Base-by-base conservation (phyloP, 2,329 filamentous ascomycete genomes). In the Albophoma yamanashiensis region DNA sequence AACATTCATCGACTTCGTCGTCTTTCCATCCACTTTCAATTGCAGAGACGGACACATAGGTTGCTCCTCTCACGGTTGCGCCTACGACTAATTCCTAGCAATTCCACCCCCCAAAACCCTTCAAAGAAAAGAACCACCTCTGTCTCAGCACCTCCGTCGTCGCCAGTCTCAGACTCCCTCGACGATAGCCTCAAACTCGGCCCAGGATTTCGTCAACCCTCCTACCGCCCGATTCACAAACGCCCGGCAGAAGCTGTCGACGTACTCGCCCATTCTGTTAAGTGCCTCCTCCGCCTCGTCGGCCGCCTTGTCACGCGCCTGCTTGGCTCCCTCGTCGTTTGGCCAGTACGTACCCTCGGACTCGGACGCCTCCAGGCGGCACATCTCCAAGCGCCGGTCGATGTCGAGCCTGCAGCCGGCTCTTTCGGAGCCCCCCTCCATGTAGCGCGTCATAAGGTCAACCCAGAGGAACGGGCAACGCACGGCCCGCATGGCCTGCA, bases 401-500 rank as follows among this genome's bases (percentile, higher is more conserved):
- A 67, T 58, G 4, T 15, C 59, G 38, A 66, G 42, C 5, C 61
- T 61, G 22, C 57, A 58, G 3, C 63, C 63, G 0, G 61, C 56
- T 17, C 15, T n/a, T 47, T 31, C 42, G 4, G 22, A 34, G 4
- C 39, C 25, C 20, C 27, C 62, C 1, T 17, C 43, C 56, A 58
- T 58, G 56, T 66, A 58, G 5, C 38, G 56, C 42, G 67, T 69
- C 50, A 67, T 64, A n/a, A 78, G 68, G 3, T 74, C 61, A 58
- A 80, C 61, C 9, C 63, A 63, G 20, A 80, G 62, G 59, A 67
- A 69, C 60, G 74, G 73, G 59, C 73, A 71, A 14, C 71, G 68
- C 7, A 79, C 62, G 0, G 61, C 55, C 22, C 64, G 62, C 31
- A 79, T 66, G 4, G 71, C 70, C 1, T 63, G 22, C 17, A 71